Base-by-base conservation (phyloP, 1,284 basidiomycete species). In the Ceratobasidium sp. region DNA sequence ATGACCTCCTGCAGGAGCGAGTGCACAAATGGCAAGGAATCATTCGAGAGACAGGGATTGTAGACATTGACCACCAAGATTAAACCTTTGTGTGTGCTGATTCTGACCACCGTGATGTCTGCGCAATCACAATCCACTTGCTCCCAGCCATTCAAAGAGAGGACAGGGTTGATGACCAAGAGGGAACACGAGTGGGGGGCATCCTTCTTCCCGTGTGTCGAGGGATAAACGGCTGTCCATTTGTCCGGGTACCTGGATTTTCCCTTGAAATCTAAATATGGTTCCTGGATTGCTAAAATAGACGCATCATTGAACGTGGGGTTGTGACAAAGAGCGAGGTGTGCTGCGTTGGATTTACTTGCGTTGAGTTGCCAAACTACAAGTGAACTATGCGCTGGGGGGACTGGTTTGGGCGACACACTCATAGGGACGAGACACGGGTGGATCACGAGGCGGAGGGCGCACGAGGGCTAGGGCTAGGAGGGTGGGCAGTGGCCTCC, bases 81-180 rank as follows among this genome's bases (percentile, higher is more conserved):
- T 4, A 0, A 5, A 33, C 48, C 46, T 10, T 1, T 7, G 0
- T 5, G 3, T 1, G 57, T 64, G 3, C 4, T 7, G 5, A 74
- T 6, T 38, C 28, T 1, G 33, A 74, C 23, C 1, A 38, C 48
- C 17, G 61, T 65, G 26, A 74, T n/a, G 46, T 74, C 71, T 10
- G 59, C 9, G 12, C 57, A 52, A 3, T 23, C 7, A 23, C 57
- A 62, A 2, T 0, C 13, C 0, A 74, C 46, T 40, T 50, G 23
- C 26, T 50, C 48, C 71, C 71, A 65, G 7, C 28, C 26, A 26
- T 74, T 74, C 2, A 61, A 50, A 0, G 71, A 74, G 28, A 74
- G n/a, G 0, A 2, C 5, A 4, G 57, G 57, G 46, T 48, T 62
- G 44, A 74, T n/a, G 0, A 46, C 13, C 7, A 74, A 10, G 28